Evolutionary conservation across 805 yeast genomes (phyloP).

Genomic region (Ogataea nakhonphanomensis): DNA sequence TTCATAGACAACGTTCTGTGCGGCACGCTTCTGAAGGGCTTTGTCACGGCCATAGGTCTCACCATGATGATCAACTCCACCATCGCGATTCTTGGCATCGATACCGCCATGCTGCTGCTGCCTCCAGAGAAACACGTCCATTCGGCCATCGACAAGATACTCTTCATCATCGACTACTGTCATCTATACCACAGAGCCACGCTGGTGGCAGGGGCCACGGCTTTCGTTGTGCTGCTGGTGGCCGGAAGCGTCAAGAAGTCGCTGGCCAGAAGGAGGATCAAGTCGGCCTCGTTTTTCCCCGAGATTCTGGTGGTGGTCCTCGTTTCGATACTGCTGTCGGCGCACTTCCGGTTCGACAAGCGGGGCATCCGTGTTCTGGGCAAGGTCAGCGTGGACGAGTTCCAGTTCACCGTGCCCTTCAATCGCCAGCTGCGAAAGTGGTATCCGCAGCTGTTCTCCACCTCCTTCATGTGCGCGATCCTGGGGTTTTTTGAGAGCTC

Average conservation of each 20-base stretch:
- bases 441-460: conserved; percentile 55
- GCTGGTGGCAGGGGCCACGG: conserved; percentile 50
- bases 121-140: conserved; percentile 50
- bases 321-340: conserved; percentile 52
- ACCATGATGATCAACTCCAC: conserved; percentile 77
- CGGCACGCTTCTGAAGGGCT: conserved; percentile 74
- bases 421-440: conserved; percentile 41
- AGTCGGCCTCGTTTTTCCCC: conserved; percentile 64
- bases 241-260: conserved; percentile 41
- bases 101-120: conserved; percentile 40
- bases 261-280: conserved; percentile 31
- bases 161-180: conserved; percentile 51
- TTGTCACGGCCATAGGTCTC: conserved; percentile 79
- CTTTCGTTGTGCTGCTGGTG: conserved; percentile 44
- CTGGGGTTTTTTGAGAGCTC: conserved; percentile 92
- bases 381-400: conserved; percentile 47
- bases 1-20: conserved; percentile 78
- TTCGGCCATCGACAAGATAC: conserved; percentile 68
- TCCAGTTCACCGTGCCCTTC: conserved; percentile 59
- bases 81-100: conserved; percentile 70
- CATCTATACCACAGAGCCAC: conserved; percentile 55
- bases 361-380: conserved; percentile 72
- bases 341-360: conserved; percentile 41
- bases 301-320: conserved; percentile 80
- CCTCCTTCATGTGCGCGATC: conserved; percentile 75